Conservation (phyloP, 257 asterid genomes). For the Thymus quinquecostatus region DNA sequence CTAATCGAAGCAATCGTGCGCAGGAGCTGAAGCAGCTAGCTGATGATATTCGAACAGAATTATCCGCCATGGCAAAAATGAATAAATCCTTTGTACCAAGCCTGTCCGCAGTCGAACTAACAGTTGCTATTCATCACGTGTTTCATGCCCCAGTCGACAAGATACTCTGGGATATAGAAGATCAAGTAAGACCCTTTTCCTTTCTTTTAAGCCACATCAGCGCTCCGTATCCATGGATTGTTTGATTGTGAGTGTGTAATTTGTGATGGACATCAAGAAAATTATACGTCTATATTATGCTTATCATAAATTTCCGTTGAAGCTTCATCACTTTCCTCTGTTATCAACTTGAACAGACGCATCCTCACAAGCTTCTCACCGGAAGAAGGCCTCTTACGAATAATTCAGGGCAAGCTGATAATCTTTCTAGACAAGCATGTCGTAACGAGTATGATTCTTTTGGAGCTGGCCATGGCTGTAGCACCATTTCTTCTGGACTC, state of each 20-base stretch:
- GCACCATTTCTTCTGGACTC: slow-evolving; percentile 90
- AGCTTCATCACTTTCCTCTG: slow-evolving; percentile 21
- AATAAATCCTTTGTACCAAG: slow-evolving; percentile 54
- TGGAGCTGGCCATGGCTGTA: slow-evolving; percentile 91
- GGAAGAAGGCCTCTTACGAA: slow-evolving; percentile 64
- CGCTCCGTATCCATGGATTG: not conserved
- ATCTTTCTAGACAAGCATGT: slow-evolving; percentile 39
- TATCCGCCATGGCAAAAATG: slow-evolving; percentile 48
- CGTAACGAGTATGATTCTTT: slow-evolving; percentile 63
- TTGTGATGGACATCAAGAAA: not conserved
- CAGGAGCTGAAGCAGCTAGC: slow-evolving; percentile 90
- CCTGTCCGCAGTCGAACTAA: slow-evolving; percentile 69
- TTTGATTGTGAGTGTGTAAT: not conserved
- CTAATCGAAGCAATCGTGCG: slow-evolving; percentile 35
- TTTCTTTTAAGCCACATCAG: not conserved
- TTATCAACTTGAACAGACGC: slow-evolving; percentile 54
- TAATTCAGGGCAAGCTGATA: slow-evolving; percentile 39
- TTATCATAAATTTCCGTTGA: not conserved
- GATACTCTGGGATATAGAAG: slow-evolving; percentile 91
- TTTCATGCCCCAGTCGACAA: slow-evolving; percentile 81
- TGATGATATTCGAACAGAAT: slow-evolving; percentile 76
- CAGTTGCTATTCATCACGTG: slow-evolving; percentile 87
- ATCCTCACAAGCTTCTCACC: slow-evolving; percentile 90
- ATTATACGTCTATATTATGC: slow-evolving; percentile 1
- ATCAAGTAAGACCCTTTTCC: slow-evolving; percentile 61